These are phyloP conservation scores for Cyclotella cryptica DNA, from an alignment of 108 stramenopile species.

Conservation along the genomic window DNA sequence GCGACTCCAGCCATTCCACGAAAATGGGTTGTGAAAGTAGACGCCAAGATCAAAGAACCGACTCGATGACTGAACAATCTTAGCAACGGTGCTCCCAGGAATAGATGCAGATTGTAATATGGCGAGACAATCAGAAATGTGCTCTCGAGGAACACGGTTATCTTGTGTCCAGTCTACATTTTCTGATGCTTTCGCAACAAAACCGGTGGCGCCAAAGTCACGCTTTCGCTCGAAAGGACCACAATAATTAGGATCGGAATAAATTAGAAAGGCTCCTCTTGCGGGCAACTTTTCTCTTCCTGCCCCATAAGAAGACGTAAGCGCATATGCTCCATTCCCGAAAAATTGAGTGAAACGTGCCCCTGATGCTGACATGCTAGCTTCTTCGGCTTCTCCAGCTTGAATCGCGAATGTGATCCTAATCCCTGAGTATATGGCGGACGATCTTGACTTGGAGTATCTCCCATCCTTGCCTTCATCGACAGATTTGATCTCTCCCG, in stretches of 20 bases:
- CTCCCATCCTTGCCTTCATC: conserved; percentile 17
- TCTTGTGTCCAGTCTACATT: conserved; percentile 80
- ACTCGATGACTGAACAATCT: conserved; percentile 55
- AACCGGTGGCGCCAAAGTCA: neutral
- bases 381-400: conserved; percentile 45
- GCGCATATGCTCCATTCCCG: conserved; percentile 74
- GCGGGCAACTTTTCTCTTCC: conserved; percentile 53
- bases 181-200: conserved; percentile 48
- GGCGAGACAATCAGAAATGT: conserved; percentile 27
- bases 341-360: conserved; percentile 68
- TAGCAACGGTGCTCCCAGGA: conserved; percentile 51
- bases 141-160: conserved; percentile 38
- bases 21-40: conserved; percentile 88
- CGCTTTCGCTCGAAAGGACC: conserved; percentile 60
- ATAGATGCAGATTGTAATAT: conserved; percentile 41
- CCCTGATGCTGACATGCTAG: conserved; percentile 1
- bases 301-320: conserved; percentile 74
- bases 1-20: conserved; percentile 67
- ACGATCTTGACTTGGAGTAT: conserved; percentile 27
- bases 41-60: conserved; percentile 83
- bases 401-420: conserved; percentile 78
- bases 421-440: conserved; percentile 81
- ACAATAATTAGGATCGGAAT: conserved; percentile 70
- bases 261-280: conserved; percentile 70
- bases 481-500: conserved; percentile 39